A percentile compares a stretch with the other conserved stretches of the same genome.
Evolutionary conservation across 2,329 filamentous ascomycete genomes (phyloP).

Genomic region (Fusarium lateritium): DNA sequence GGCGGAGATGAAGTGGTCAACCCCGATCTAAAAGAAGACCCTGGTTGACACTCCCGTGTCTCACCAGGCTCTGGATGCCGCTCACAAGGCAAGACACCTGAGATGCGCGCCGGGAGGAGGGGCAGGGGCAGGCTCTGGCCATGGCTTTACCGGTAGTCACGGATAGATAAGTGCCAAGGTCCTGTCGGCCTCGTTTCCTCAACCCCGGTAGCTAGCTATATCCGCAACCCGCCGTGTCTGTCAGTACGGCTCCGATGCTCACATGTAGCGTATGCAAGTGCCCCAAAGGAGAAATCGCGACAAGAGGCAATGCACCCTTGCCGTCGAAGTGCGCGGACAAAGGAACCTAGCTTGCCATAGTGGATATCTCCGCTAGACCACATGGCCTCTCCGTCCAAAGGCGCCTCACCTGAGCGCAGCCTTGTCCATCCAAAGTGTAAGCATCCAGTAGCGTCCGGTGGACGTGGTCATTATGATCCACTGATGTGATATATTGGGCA

Average conservation of each 20-base stretch:
- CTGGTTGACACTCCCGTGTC: slow-evolving; percentile 52
- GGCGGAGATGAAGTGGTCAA: slow-evolving; percentile 11
- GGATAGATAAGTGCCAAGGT: slow-evolving; percentile 13
- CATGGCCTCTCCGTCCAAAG: slow-evolving; percentile 31
- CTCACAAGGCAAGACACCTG: slow-evolving; percentile 47
- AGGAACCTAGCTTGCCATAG: slow-evolving; percentile 5
- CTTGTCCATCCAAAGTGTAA: slow-evolving; percentile 23
- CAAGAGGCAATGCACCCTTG: slow-evolving; percentile 24
- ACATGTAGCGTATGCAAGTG: slow-evolving; percentile 25
- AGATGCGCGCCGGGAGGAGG: slow-evolving; percentile 2
- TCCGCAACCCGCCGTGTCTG: slow-evolving; percentile 17
- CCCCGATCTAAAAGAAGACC: slow-evolving; percentile 43
- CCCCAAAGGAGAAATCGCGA: slow-evolving; percentile 34
- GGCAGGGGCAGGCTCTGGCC: slow-evolving; percentile 3
- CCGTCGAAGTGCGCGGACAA: slow-evolving; percentile 19
- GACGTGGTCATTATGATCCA: slow-evolving; percentile 16
- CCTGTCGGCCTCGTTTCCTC: slow-evolving; percentile 20
- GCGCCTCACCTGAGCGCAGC: slow-evolving; percentile 47
- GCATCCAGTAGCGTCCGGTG: slow-evolving; percentile 47
- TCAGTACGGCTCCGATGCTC: slow-evolving; percentile 6
- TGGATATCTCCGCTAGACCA: slow-evolving; percentile 28
- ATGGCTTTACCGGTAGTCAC: slow-evolving; percentile 1
- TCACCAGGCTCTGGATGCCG: slow-evolving; percentile 44
- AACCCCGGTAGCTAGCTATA: slow-evolving; percentile 27
- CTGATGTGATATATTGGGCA: slow-evolving; percentile 8